Base-by-base conservation (phyloP, 2,329 filamentous ascomycete genomes). In the Corniculantispora saksenae region DNA sequence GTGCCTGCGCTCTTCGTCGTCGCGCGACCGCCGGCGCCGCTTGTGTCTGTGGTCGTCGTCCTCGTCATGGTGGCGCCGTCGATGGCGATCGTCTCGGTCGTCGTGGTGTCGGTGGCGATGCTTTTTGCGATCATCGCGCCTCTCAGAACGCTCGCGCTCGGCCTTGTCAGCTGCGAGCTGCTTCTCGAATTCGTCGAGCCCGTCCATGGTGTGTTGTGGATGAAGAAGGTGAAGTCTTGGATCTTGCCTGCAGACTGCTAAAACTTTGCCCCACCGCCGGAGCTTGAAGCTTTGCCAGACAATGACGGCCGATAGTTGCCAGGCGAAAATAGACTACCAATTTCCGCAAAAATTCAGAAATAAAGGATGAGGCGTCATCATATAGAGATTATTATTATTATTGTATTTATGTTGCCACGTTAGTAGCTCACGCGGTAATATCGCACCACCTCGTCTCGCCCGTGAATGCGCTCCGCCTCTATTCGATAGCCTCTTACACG, bases 141-240 rank as follows among this genome's bases (percentile, higher is more conserved):
- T 77, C 66, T 83, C 83, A 47, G 75, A 74, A 7, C 78, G 78
- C 51, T 86, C 82, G 63, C 84, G 81, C 55, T 81, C 78, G 0
- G 80, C 80, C 72, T 88, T 90, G 69, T 86, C 88, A 53, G 88
- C 84, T 1, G 89, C 90, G 15, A 96, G 82, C 29, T 88, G 82
- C 74, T 89, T 91, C 76, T 96, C 93, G 66, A 96, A 96, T 65
- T 94, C 91, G 57, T 84, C 84, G 12, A 86, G 78, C n/a, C 83
- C 79, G 68, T 84, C 82, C 83, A 85, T 86, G 62, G 40, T 40
- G 23, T 53, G 64, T 55, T 17, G 32, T n/a, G 35, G 32, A 51
- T 35, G 38, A 29, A 48, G 27, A 29, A 45, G 47, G 17, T 35
- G 23, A 35, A 43, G 43, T 21, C 38, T 64, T 50, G 56, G 57